phyloP scores from a whole-genome alignment of 148 eudicot species.

The Diospyros lotus region DNA sequence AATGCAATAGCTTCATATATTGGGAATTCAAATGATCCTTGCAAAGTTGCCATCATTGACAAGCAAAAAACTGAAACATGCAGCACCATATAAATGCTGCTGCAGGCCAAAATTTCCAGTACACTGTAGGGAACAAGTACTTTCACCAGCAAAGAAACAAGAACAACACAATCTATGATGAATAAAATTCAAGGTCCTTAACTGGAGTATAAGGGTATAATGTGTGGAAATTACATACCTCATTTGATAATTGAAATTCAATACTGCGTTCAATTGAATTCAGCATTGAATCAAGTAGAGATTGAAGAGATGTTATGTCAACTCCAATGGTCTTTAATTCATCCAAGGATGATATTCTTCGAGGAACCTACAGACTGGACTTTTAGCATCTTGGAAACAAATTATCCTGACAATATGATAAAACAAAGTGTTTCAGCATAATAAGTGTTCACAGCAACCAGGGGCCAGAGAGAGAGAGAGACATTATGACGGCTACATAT shows the following conservation, averaged over 20 bases:
- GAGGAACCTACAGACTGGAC: conserved; percentile 20
- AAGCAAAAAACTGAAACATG: too few species aligned
- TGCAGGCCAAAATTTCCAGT: too few species aligned
- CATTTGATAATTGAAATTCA: conserved; percentile 21
- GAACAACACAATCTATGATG: neutral
- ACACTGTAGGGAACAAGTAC: neutral
- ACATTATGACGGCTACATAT: neutral
- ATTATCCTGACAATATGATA: neutral
- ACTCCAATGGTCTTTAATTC: conserved; percentile 19
- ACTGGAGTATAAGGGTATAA: neutral
- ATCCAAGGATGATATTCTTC: conserved; percentile 20
- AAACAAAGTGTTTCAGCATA: neutral
- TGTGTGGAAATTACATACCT: conserved; percentile 13
- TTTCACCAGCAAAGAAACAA: conserved; percentile 5
- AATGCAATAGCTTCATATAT: too few species aligned
- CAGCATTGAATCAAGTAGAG: conserved; percentile 23
- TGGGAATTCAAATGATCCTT: too few species aligned
- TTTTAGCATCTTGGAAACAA: conserved; percentile 11
- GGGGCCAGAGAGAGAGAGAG: neutral
- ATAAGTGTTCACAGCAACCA: too few species aligned
- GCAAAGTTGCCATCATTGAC: too few species aligned
- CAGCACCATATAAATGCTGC: too few species aligned
- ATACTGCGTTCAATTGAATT: conserved; percentile 24
- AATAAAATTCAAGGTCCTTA: neutral
- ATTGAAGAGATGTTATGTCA: conserved; percentile 18